phyloP scores from a whole-genome alignment of 163 green algal genomes.

The Scenedesmus sp. region DNA sequence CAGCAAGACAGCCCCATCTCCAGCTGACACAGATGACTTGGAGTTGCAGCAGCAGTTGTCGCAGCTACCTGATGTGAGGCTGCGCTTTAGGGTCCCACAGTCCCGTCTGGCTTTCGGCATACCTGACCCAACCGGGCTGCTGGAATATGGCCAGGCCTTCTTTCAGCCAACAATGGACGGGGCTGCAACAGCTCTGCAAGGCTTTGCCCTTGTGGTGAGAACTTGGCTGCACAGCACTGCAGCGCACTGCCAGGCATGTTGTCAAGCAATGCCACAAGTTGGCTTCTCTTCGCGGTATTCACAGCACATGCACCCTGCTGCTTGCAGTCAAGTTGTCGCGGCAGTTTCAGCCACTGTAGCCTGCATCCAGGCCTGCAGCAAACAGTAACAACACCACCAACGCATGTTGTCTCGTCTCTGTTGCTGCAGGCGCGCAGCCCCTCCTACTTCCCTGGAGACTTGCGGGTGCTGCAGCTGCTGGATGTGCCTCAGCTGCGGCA shows the following conservation, averaged over 20 bases:
- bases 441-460: conserved; percentile 46
- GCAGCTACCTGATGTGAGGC: too few species aligned
- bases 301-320: too few species aligned
- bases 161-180: conserved; percentile 38
- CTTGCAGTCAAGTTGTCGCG: too few species aligned
- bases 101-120: conserved; percentile 4
- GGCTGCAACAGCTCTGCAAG: neutral
- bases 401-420: neutral
- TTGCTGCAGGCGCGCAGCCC: conserved; percentile 43
- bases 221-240: neutral
- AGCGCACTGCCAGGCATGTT: neutral
- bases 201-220: neutral
- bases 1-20: too few species aligned
- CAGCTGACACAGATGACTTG: too few species aligned
- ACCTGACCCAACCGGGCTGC: conserved; percentile 7
- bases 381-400: too few species aligned
- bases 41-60: too few species aligned
- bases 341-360: too few species aligned
- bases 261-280: too few species aligned
- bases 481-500: conserved; percentile 29
- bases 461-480: conserved; percentile 40
- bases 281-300: too few species aligned
- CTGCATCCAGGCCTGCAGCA: too few species aligned
- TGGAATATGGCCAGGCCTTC: neutral
- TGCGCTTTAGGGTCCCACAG: neutral